These are phyloP conservation scores for Rhizopogon vinicolor DNA, from an alignment of 768 basidiomycete species.

Conservation along the genomic window DNA sequence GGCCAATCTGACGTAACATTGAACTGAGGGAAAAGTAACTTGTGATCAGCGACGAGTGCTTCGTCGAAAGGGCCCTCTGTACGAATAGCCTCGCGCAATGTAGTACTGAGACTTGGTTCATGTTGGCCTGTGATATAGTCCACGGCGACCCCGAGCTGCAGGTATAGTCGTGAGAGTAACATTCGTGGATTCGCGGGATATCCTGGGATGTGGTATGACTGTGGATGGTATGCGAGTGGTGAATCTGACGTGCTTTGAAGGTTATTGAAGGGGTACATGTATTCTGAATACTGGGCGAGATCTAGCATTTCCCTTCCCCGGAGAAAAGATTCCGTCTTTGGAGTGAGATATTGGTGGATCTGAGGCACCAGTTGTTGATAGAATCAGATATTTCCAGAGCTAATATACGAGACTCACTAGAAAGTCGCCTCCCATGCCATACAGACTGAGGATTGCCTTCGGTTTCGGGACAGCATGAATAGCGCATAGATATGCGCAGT, in stretches of 20 bases:
- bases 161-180: slow-evolving; percentile 50
- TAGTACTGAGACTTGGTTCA: slow-evolving; percentile 41
- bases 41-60: slow-evolving; percentile 16
- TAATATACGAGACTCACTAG: slow-evolving; percentile 25
- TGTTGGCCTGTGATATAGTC: slow-evolving; percentile 53
- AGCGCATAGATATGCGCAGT: slow-evolving; percentile 61
- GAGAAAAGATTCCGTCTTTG: slow-evolving; percentile 48
- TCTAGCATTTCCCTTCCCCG: slow-evolving; percentile 53
- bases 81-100: slow-evolving; percentile 24
- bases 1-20: slow-evolving; percentile 35
- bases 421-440: slow-evolving; percentile 62
- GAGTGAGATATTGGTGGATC: slow-evolving; percentile 46
- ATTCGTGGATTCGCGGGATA: slow-evolving; percentile 61
- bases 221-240: slow-evolving; percentile 40
- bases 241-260: slow-evolving; percentile 36
- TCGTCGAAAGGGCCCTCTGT: slow-evolving; percentile 20
- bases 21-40: slow-evolving; percentile 44
- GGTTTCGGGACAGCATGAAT: slow-evolving; percentile 50
- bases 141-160: slow-evolving; percentile 52
- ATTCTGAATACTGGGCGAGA: slow-evolving; percentile 39
- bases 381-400: background rate
- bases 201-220: slow-evolving; percentile 44
- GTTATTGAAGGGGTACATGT: slow-evolving; percentile 36
- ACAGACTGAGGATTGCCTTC: slow-evolving; percentile 50
- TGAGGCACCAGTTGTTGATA: slow-evolving; percentile 18